Conservation (phyloP, 306 rosid species). For the Cucumis hystrix region DNA sequence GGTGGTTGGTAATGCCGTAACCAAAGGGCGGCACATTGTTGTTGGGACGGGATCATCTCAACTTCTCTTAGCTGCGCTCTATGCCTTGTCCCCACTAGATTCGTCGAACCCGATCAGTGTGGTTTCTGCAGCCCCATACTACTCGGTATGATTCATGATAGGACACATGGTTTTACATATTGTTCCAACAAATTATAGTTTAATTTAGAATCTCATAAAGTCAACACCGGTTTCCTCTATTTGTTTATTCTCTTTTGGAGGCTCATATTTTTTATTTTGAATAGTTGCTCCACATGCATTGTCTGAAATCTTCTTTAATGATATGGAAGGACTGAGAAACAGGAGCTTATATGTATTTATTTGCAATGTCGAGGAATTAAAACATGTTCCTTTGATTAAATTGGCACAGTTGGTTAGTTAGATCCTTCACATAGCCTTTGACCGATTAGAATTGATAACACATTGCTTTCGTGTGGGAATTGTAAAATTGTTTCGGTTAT, state of each 20-base stretch:
- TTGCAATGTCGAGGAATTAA: constrained; percentile 1
- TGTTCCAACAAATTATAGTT: neutral
- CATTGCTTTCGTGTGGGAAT: neutral
- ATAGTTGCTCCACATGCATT: neutral
- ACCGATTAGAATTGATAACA: neutral
- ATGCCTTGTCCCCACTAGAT: constrained; percentile 49
- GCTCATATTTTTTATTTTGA: neutral
- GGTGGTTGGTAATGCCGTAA: constrained; percentile 66
- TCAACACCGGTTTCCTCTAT: neutral
- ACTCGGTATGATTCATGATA: constrained; percentile 44
- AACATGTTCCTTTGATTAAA: constrained; percentile 1
- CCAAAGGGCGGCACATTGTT: constrained; percentile 53
- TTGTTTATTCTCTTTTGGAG: neutral
- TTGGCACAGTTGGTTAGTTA: neutral
- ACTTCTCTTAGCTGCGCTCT: constrained; percentile 68
- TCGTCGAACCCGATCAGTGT: constrained; percentile 44
- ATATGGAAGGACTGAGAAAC: neutral
- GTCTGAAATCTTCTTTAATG: constrained; percentile 2
- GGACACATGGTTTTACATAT: neutral
- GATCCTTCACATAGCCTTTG: neutral
- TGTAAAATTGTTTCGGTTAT: neutral
- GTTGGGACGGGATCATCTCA: constrained; percentile 97
- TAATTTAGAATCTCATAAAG: neutral
- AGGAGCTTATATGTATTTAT: neutral
- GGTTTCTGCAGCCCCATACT: constrained; percentile 62